phyloP scores from a whole-genome alignment of 768 basidiomycete genomes.

The Brasilioporus rufonigricans region DNA sequence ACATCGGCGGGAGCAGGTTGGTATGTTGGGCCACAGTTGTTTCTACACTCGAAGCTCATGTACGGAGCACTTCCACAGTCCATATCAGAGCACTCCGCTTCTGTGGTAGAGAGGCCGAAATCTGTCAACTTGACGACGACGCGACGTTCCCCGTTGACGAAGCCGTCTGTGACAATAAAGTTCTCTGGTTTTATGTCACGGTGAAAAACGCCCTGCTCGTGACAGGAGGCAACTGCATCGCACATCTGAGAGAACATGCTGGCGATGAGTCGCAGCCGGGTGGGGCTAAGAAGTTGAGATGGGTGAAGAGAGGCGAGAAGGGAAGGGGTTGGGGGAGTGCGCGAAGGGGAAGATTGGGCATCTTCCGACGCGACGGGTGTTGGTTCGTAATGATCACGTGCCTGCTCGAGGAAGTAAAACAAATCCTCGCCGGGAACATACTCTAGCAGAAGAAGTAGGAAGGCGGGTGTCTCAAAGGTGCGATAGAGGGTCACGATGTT shows the following conservation, averaged over 20 bases:
- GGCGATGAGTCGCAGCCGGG: slow-evolving; percentile 87
- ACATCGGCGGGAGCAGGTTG: slow-evolving; percentile 94
- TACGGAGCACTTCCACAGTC: slow-evolving; percentile 99
- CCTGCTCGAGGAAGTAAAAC: slow-evolving; percentile 97
- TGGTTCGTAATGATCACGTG: slow-evolving; percentile 78
- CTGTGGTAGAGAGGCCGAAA: slow-evolving; percentile 92
- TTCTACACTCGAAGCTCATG: slow-evolving; percentile 99
- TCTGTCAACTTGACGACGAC: slow-evolving; percentile 96
- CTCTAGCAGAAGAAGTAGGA: slow-evolving; percentile 90
- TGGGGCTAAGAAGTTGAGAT: slow-evolving; percentile 78
- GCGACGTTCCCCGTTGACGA: slow-evolving; percentile 67
- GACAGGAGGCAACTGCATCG: slow-evolving; percentile 93
- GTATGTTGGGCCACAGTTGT: slow-evolving; percentile 94
- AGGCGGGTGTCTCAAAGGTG: slow-evolving; percentile 89
- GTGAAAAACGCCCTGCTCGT: slow-evolving; percentile 87
- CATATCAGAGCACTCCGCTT: slow-evolving; percentile 88
- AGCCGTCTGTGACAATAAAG: slow-evolving; percentile 90
- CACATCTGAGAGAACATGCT: slow-evolving; percentile 99
- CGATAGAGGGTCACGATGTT: slow-evolving; percentile 95
- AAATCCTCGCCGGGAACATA: slow-evolving; percentile 96
- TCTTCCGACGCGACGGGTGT: slow-evolving; percentile 31
- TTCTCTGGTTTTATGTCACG: slow-evolving; percentile 99
- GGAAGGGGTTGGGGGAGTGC: slow-evolving; percentile 90
- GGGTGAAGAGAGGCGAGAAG: slow-evolving; percentile 82
- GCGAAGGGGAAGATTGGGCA: slow-evolving; percentile 35